Evolutionary conservation across 441 rosid species (phyloP).

Genomic region (Brassica balearica): DNA sequence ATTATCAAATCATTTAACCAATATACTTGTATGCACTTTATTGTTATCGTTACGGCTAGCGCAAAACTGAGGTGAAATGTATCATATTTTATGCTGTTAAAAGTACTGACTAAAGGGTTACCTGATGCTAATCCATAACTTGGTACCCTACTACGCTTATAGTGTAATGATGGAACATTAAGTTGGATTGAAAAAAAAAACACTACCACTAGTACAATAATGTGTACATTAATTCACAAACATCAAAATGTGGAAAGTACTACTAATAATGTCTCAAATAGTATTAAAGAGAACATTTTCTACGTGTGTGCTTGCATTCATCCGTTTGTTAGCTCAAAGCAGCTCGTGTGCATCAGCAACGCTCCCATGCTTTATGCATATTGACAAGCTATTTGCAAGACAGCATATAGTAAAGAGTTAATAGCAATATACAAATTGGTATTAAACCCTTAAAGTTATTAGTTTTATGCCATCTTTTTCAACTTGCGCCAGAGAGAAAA

Average conservation of each 20-base stretch:
- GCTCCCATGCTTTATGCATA: slow-evolving; percentile 1
- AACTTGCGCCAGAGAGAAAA: not conserved
- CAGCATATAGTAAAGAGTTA: not conserved
- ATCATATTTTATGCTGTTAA: not conserved
- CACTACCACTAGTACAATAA: not conserved
- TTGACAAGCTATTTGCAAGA: not conserved
- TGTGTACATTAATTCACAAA: not conserved
- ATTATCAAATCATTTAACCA: not conserved
- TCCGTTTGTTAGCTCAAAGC: not conserved
- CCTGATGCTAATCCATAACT: not conserved
- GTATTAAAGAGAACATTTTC: not conserved
- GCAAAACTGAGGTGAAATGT: not conserved
- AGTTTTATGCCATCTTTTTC: not conserved
- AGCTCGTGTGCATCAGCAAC: not conserved
- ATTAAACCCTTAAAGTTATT: not conserved
- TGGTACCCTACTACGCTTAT: not conserved
- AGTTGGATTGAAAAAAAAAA: not conserved
- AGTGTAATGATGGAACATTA: slow-evolving; percentile 11
- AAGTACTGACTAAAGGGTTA: not conserved
- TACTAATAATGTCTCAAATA: not conserved
- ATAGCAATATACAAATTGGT: not conserved
- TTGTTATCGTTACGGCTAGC: slow-evolving; percentile 9
- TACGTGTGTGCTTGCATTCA: not conserved
- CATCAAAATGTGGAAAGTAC: not conserved
- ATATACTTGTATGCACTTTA: not conserved